A percentile compares a stretch with the other conserved stretches of the same genome.
phyloP scores from a whole-genome alignment of 2,329 filamentous ascomycete species.

The Epichloe coenophiala region DNA sequence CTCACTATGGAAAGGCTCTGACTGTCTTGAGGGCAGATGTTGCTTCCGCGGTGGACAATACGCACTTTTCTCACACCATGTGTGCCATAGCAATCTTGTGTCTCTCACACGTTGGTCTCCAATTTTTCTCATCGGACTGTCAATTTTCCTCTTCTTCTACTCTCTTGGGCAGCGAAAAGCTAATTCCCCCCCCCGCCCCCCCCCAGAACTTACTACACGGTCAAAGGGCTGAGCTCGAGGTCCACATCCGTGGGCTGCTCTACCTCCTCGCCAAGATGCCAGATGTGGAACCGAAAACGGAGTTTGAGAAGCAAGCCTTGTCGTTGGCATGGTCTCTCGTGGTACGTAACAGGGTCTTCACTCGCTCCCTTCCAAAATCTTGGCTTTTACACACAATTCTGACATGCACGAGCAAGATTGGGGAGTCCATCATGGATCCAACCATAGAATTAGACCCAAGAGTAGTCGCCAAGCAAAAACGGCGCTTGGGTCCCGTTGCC shows the following conservation, averaged over 20 bases:
- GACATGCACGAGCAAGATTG: not conserved
- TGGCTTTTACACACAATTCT: too few species aligned
- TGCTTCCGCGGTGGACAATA: not conserved
- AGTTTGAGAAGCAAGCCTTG: not conserved
- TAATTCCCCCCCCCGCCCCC: not conserved
- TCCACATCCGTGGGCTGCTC: conserved; percentile 1
- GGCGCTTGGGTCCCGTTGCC: not conserved
- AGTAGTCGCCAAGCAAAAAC: not conserved
- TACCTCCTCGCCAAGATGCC: not conserved
- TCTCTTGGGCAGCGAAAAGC: not conserved
- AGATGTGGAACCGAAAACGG: not conserved
- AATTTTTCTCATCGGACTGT: too few species aligned
- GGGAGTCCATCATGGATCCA: conserved; percentile 2
- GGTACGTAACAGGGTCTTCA: not conserved
- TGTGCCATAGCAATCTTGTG: not conserved
- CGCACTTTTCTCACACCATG: not conserved
- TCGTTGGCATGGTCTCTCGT: not conserved
- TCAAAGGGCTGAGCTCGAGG: not conserved
- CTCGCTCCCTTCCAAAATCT: too few species aligned
- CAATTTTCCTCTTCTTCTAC: too few species aligned
- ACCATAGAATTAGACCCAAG: not conserved
- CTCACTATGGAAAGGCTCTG: not conserved
- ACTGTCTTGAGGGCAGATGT: not conserved
- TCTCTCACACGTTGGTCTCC: not conserved
- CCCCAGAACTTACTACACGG: not conserved